phyloP scores from a whole-genome alignment of 2,329 filamentous ascomycete species.

The Aschersonia sp. region DNA sequence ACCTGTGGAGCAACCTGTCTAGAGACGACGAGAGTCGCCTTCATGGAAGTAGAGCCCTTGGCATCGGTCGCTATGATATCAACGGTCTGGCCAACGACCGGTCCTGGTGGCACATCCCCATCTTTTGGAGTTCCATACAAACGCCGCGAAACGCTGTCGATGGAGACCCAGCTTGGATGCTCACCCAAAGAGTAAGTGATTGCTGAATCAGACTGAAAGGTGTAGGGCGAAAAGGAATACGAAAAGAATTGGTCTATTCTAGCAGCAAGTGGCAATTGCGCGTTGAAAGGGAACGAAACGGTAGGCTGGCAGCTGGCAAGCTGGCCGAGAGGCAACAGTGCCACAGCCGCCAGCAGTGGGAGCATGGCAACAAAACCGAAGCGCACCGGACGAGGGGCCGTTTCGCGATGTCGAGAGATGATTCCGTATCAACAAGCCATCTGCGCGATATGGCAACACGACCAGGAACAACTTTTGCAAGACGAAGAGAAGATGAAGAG shows the following conservation, averaged over 20 bases:
- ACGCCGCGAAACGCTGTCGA: conserved; percentile 50
- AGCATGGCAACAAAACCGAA: conserved; percentile 11
- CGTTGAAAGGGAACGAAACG: conserved; percentile 61
- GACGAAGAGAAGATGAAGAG: conserved; percentile 1
- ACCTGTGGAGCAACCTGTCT: conserved; percentile 38
- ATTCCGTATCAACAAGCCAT: conserved; percentile 2
- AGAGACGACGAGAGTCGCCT: conserved; percentile 58
- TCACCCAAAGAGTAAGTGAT: conserved; percentile 54
- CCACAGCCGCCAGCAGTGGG: conserved; percentile 11
- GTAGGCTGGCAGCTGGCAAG: conserved; percentile 24
- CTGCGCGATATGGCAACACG: neutral
- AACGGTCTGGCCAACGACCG: conserved; percentile 46
- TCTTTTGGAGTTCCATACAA: conserved; percentile 57
- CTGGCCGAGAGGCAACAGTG: conserved; percentile 13
- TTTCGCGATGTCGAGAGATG: neutral
- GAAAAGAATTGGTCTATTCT: conserved; percentile 51
- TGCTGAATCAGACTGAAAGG: conserved; percentile 51
- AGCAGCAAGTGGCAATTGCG: conserved; percentile 70
- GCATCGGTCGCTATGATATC: conserved; percentile 55
- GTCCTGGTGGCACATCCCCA: conserved; percentile 29
- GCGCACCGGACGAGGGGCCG: neutral
- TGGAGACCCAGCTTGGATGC: conserved; percentile 59
- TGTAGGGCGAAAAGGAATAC: conserved; percentile 59
- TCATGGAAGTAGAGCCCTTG: conserved; percentile 47
- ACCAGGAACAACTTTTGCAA: neutral